phyloP scores from a whole-genome alignment of 2,329 filamentous ascomycete genomes.

The Phialophora tarda region DNA sequence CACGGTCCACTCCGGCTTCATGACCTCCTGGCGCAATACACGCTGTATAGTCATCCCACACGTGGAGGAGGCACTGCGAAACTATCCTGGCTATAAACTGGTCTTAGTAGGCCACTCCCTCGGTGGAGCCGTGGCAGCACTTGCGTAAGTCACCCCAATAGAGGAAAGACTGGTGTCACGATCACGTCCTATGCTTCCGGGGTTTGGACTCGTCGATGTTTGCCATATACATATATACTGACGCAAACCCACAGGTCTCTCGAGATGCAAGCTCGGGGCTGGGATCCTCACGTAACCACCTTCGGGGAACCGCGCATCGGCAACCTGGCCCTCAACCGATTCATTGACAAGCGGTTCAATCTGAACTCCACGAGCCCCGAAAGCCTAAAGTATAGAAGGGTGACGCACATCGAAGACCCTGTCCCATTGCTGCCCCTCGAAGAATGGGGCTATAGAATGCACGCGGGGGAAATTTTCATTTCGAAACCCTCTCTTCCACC shows the following conservation, averaged over 20 bases:
- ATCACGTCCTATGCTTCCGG: neutral
- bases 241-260: slow-evolving; percentile 56
- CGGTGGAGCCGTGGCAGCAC: slow-evolving; percentile 86
- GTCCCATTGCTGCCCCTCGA: slow-evolving; percentile 83
- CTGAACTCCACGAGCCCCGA: slow-evolving; percentile 43
- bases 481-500: slow-evolving; percentile 73
- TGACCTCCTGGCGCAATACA: slow-evolving; percentile 80
- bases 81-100: slow-evolving; percentile 73
- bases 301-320: slow-evolving; percentile 82
- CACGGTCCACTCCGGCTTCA: slow-evolving; percentile 90
- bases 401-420: slow-evolving; percentile 87
- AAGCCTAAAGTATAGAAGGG: slow-evolving; percentile 66
- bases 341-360: slow-evolving; percentile 60
- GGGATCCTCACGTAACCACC: slow-evolving; percentile 79
- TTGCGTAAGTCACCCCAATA: slow-evolving; percentile 59
- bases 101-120: slow-evolving; percentile 88
- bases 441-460: slow-evolving; percentile 87
- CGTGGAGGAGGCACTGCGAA: slow-evolving; percentile 63
- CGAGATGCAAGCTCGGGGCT: slow-evolving; percentile 78
- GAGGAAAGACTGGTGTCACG: neutral
- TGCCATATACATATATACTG: neutral
- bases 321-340: slow-evolving; percentile 59
- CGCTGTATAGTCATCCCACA: slow-evolving; percentile 71
- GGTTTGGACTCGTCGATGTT: neutral
- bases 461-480: slow-evolving; percentile 88